Percentiles rank a stretch among this genome's conserved stretches.
Evolutionary conservation across 371 early-diverging fungal species (phyloP).

Genomic region (Syncephalastrum contaminatum): DNA sequence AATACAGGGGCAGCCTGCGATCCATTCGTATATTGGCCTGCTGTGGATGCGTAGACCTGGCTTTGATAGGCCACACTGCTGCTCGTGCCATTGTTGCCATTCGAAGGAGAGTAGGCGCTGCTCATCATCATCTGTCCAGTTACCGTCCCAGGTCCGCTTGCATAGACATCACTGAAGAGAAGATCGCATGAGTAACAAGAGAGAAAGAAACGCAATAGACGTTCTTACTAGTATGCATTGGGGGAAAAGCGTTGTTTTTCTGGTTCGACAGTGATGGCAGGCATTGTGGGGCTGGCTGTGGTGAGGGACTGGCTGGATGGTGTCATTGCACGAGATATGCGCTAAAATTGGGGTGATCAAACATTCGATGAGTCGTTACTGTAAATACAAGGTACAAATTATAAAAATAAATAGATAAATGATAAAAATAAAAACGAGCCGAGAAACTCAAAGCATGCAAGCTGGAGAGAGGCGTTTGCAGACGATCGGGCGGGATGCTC

Average conservation of each 20-base stretch:
- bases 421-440: slow-evolving; percentile 3
- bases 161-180: slow-evolving; percentile 21
- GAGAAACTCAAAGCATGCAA: neutral
- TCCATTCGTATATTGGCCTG: neutral
- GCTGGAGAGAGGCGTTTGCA: too few relatives aligned
- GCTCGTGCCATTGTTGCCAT: slow-evolving; percentile 7
- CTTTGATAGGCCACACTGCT: slow-evolving; percentile 13
- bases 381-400: neutral
- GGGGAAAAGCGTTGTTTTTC: slow-evolving; percentile 18
- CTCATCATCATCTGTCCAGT: slow-evolving; percentile 27
- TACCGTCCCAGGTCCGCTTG: slow-evolving; percentile 8
- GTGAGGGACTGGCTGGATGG: slow-evolving; percentile 18
- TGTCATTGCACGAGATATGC: slow-evolving; percentile 15
- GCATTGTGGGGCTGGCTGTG: slow-evolving; percentile 13
- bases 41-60: slow-evolving; percentile 16
- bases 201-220: neutral
- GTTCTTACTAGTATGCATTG: slow-evolving; percentile 15
- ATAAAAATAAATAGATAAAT: neutral
- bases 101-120: slow-evolving; percentile 18
- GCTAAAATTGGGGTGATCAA: too few relatives aligned
- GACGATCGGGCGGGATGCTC: neutral
- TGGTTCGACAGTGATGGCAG: slow-evolving; percentile 14
- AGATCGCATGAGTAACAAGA: neutral
- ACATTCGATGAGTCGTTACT: neutral
- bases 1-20: slow-evolving; percentile 2